A percentile compares a stretch with the other conserved stretches of the same genome.
These are phyloP conservation scores for Geotrichum citri-aurantii DNA, from an alignment of 1,139 yeast species.

Conservation along the genomic window DNA sequence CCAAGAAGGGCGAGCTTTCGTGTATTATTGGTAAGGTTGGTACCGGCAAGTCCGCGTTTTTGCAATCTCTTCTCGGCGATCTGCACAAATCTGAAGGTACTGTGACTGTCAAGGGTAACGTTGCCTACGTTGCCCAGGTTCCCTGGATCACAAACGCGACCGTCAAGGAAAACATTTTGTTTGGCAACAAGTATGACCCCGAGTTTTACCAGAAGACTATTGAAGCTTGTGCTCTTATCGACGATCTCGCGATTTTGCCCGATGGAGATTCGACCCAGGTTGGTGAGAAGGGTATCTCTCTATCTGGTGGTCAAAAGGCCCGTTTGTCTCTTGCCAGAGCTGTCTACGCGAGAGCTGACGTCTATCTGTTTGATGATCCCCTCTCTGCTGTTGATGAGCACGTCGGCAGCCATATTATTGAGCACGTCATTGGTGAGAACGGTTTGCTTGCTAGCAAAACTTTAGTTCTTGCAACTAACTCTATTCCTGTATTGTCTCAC, in stretches of 20 bases:
- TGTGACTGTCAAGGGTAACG: slow-evolving; percentile 66
- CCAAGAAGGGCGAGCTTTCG: slow-evolving; percentile 72
- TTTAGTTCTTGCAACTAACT: slow-evolving; percentile 80
- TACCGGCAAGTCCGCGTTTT: slow-evolving; percentile 80
- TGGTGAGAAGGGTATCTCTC: slow-evolving; percentile 94
- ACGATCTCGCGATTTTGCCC: slow-evolving; percentile 71
- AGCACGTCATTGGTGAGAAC: slow-evolving; percentile 70
- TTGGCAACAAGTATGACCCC: slow-evolving; percentile 81
- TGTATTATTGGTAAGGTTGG: slow-evolving; percentile 95
- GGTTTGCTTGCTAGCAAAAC: slow-evolving; percentile 77
- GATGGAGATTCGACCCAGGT: slow-evolving; percentile 89
- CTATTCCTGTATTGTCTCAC: slow-evolving; percentile 72
- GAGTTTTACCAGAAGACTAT: slow-evolving; percentile 72
- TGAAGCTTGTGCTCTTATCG: slow-evolving; percentile 82
- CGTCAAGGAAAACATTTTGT: slow-evolving; percentile 80
- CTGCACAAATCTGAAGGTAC: slow-evolving; percentile 72
- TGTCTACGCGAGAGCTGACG: slow-evolving; percentile 90
- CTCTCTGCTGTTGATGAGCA: slow-evolving; percentile 94
- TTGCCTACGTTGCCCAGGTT: slow-evolving; percentile 90
- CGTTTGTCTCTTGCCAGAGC: slow-evolving; percentile 91
- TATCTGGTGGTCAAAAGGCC: slow-evolving; percentile 97
- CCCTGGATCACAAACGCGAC: slow-evolving; percentile 97
- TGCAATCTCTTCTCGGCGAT: slow-evolving; percentile 83
- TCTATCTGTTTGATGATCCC: slow-evolving; percentile 86
- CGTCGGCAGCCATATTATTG: slow-evolving; percentile 78